A percentile compares a stretch with the other conserved stretches of the same genome.
Evolutionary conservation across 495 filamentous ascomycete genomes (phyloP).

Genomic region (Trichoderma erinaceum): DNA sequence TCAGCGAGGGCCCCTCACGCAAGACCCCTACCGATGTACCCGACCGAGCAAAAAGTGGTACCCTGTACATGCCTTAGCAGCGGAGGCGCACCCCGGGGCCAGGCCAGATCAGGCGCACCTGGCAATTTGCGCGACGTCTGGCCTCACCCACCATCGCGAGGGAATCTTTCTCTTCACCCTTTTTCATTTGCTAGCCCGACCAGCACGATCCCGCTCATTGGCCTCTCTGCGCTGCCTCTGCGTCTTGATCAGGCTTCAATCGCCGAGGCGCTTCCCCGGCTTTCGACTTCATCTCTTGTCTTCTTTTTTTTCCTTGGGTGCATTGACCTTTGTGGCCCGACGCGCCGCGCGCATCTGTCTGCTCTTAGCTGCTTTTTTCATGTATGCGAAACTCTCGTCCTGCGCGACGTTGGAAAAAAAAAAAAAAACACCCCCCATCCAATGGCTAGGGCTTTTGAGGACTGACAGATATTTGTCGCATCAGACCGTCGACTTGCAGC

Average conservation of each 20-base stretch:
- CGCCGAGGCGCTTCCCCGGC: neutral
- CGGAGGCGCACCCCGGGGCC: neutral
- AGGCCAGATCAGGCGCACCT: conserved; percentile 8
- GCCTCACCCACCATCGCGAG: conserved; percentile 15
- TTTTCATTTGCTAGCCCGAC: conserved; percentile 7
- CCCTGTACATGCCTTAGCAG: neutral
- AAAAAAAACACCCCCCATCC: neutral
- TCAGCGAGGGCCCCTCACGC: neutral
- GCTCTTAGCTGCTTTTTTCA: neutral
- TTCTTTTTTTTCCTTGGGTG: neutral
- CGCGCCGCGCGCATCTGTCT: conserved; percentile 1
- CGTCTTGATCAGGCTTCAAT: neutral
- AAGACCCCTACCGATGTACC: neutral
- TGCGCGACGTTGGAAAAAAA: neutral
- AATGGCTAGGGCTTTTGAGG: too few relatives aligned
- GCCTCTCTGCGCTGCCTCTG: neutral
- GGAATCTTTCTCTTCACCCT: conserved; percentile 17
- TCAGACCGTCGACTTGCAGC: too few relatives aligned
- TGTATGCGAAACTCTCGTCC: conserved; percentile 6
- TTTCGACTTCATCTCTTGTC: neutral
- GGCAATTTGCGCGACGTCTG: conserved; percentile 11
- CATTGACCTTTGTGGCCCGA: neutral
- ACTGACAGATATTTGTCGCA: too few relatives aligned
- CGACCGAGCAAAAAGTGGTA: neutral
- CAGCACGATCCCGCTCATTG: neutral